phyloP scores from a whole-genome alignment of 2,329 filamentous ascomycete genomes.

The Pseudovirgaria hyperparasitica region DNA sequence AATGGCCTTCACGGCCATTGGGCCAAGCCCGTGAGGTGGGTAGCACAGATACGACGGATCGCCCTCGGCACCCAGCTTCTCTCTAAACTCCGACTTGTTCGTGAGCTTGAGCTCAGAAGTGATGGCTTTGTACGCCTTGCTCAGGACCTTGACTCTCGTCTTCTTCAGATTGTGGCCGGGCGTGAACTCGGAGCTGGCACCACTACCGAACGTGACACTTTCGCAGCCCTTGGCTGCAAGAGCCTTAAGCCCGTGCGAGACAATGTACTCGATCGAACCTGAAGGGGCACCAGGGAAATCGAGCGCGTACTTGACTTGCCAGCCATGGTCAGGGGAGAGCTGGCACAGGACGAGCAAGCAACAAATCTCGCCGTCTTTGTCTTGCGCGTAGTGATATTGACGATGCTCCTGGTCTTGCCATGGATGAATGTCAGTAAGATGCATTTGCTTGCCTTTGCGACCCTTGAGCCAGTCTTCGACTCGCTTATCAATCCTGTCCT shows the following conservation, averaged over 20 bases:
- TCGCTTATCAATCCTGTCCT: constrained; percentile 54
- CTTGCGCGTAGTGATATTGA: constrained; percentile 72
- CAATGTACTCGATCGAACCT: constrained; percentile 74
- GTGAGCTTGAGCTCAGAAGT: constrained; percentile 71
- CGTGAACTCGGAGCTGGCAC: constrained; percentile 60
- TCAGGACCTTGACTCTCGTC: constrained; percentile 66
- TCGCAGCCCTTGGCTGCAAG: constrained; percentile 46
- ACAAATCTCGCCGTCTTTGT: constrained; percentile 56
- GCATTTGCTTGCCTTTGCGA: constrained; percentile 76
- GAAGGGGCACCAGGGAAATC: constrained; percentile 82
- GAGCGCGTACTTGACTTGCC: constrained; percentile 93
- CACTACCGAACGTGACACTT: constrained; percentile 75
- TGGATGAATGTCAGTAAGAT: constrained; percentile 77
- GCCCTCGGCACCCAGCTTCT: constrained; percentile 76
- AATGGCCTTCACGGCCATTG: constrained; percentile 71
- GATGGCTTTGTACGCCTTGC: constrained; percentile 69
- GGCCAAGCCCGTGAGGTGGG: constrained; percentile 71
- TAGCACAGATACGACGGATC: constrained; percentile 86
- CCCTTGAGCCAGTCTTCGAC: constrained; percentile 68
- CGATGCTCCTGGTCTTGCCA: constrained; percentile 78
- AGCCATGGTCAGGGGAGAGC: constrained; percentile 68
- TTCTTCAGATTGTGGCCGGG: constrained; percentile 74
- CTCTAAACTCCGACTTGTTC: constrained; percentile 77
- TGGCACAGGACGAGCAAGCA: constrained; percentile 75
- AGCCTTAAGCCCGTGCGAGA: constrained; percentile 56